Evolutionary conservation across 1,284 basidiomycete genomes (phyloP), one percentile per base, ranked within the genome.

Genomic region (Trametes polyzona): DNA sequence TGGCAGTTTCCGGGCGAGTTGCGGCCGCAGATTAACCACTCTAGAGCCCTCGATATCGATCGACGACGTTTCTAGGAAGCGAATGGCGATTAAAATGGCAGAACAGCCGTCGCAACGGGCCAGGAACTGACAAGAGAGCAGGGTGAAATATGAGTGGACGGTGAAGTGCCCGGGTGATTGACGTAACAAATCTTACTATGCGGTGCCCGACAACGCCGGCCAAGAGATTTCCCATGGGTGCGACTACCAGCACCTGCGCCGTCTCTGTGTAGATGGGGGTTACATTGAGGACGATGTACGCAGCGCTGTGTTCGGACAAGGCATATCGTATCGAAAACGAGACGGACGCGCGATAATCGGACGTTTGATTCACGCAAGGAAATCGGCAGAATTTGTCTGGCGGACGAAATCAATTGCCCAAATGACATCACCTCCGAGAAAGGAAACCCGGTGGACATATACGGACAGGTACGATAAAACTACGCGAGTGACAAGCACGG

Each of bases 101-200:
- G n/a, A n/a, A n/a, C n/a, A n/a, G 36, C 36, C 17, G 36, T 19
- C 4, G 17, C 21, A 5, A 17, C 19, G 27, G 3, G 17, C 5
- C 29, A 11, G 11, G 16, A 8, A 19, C 16, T 10, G 27, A n/a
- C 16, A 10, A 30, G n/a, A 16, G 8, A 35, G 24, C 2, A 36
- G 33, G 23, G 16, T 24, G 33, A 23, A 7, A 10, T 3, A 1
- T 12, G 16, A 26, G 35, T 12, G 46, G 46, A 27, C 26, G 37
- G n/a, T 7, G 27, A 41, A 40, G 21, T 10, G 3, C n/a, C 48
- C 48, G 48, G 48, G 10, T 42, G 21, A 33, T 50, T 42, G 21
- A 42, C 48, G 48, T 50, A 50, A 50, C 21, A 14, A n/a, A 19
- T 35, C 48, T 50, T 21, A 50, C 40, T 14, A 42, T 40, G 12